Conservation (phyloP, 129 eudicot genomes). For the Silybum marianum region DNA sequence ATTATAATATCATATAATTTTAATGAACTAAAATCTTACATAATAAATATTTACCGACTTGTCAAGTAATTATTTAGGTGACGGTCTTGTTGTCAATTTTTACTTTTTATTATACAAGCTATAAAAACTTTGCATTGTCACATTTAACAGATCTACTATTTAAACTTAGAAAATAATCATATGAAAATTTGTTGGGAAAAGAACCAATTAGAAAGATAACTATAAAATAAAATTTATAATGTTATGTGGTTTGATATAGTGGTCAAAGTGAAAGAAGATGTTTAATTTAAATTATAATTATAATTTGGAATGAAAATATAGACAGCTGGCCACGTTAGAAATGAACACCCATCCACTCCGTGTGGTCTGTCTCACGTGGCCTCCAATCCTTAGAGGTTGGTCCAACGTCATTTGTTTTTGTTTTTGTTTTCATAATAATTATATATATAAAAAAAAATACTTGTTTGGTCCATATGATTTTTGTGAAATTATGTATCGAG, state of each 20-base stretch:
- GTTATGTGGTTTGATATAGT: neutral
- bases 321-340: conserved; percentile 18
- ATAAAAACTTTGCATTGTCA: neutral
- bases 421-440: too few species aligned
- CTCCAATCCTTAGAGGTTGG: neutral
- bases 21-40: too few species aligned
- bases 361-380: conserved; percentile 21
- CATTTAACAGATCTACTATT: neutral
- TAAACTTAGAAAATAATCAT: too few species aligned
- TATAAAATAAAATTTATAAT: neutral
- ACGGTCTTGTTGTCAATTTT: neutral
- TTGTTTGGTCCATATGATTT: neutral
- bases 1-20: too few species aligned
- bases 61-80: too few species aligned
- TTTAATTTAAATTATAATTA: too few species aligned
- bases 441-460: neutral
- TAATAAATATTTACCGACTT: too few species aligned
- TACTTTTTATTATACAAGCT: neutral
- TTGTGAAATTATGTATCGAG: neutral
- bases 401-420: neutral
- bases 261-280: neutral
- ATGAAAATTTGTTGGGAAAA: too few species aligned
- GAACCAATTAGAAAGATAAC: neutral
- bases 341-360: conserved; percentile 15
- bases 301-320: too few species aligned